Evolutionary conservation across 2,329 filamentous ascomycete species (phyloP), one percentile per base, ranked within the genome.

Genomic region (Epichloe elymi): DNA sequence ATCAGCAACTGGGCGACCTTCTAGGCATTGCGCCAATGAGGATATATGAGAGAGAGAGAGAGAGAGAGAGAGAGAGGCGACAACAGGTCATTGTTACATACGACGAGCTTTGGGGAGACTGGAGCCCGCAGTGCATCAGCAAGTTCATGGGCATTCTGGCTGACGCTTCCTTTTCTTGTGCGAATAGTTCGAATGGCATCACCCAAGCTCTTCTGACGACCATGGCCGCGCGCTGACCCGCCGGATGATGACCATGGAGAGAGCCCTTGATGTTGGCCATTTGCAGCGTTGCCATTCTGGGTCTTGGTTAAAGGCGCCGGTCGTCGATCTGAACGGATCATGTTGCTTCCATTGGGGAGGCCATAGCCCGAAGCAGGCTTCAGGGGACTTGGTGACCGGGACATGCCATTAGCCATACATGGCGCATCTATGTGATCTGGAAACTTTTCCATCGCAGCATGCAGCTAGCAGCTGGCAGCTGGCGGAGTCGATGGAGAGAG

Each of bases 61-160:
- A 6, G 23, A 23, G 5, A 23, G 15, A 53, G 43, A 49, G 36
- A 41, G 17, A 14, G 20, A 5, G 19, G 10, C 26, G 20, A 43
- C 19, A 33, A 11, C n/a, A 51, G 35, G 10, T 23, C 8, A 17
- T 20, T 26, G 5, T 26, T 10, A 59, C 65, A 56, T 85, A 96
- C 91, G 67, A 95, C 81, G 56, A 97, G 80, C 68, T 76, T 89
- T 54, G 87, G 84, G 14, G 91, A 97, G 35, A 98, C 77, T 5
- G 93, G 93, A 39, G 90, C 91, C 63, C 85, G 87, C 54, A 98
- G 76, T 49, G 90, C 89, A 66, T 93, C 88, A 43, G 89, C 90
- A 60, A 98, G 81, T 68, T 97, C 91, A 54, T 94, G 88, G 50
- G 89, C 90, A 69, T 95, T 95, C 65, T 91, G 87, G 70, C 83